These are phyloP conservation scores for Phytophthora quininea DNA, from an alignment of 352 stramenopile species.

Conservation along the genomic window DNA sequence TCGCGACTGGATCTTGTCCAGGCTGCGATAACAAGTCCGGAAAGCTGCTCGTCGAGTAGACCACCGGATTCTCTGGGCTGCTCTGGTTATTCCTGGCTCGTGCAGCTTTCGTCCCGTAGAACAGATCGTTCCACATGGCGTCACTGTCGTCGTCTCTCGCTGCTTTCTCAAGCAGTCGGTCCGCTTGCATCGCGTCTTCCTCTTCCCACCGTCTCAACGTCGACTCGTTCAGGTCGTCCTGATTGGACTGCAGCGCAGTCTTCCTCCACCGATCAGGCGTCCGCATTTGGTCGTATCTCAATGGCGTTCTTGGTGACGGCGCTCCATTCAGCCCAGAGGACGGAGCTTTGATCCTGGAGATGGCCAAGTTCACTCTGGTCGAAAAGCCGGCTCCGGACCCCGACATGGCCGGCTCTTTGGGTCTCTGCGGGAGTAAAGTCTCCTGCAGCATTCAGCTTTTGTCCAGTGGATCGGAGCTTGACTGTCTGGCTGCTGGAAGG, in stretches of 20 bases:
- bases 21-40: slow-evolving; percentile 22
- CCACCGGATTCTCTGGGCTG: slow-evolving; percentile 13
- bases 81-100: slow-evolving; percentile 17
- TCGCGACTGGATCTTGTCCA: slow-evolving; percentile 12
- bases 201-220: slow-evolving; percentile 27
- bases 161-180: slow-evolving; percentile 35
- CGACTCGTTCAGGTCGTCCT: slow-evolving; percentile 25
- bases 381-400: slow-evolving; percentile 19
- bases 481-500: slow-evolving; percentile 12
- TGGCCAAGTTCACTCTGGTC: slow-evolving; percentile 18
- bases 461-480: slow-evolving; percentile 18
- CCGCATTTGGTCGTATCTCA: slow-evolving; percentile 35
- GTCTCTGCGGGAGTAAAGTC: slow-evolving; percentile 45
- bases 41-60: slow-evolving; percentile 34
- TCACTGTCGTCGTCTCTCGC: slow-evolving; percentile 30
- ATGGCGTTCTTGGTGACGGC: slow-evolving; percentile 2
- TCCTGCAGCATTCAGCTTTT: slow-evolving; percentile 30
- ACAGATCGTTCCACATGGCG: slow-evolving; percentile 47
- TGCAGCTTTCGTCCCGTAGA: slow-evolving; percentile 36
- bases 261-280: slow-evolving; percentile 40
- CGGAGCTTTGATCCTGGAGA: slow-evolving; percentile 32
- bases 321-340: slow-evolving; percentile 7
- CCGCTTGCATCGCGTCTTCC: slow-evolving; percentile 30
- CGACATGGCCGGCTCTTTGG: slow-evolving; percentile 15
- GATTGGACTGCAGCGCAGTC: slow-evolving; percentile 33